Evolutionary conservation across 2,329 filamentous ascomycete genomes (phyloP), one percentile per base, ranked within the genome.

Genomic region (Apiospora aurea): DNA sequence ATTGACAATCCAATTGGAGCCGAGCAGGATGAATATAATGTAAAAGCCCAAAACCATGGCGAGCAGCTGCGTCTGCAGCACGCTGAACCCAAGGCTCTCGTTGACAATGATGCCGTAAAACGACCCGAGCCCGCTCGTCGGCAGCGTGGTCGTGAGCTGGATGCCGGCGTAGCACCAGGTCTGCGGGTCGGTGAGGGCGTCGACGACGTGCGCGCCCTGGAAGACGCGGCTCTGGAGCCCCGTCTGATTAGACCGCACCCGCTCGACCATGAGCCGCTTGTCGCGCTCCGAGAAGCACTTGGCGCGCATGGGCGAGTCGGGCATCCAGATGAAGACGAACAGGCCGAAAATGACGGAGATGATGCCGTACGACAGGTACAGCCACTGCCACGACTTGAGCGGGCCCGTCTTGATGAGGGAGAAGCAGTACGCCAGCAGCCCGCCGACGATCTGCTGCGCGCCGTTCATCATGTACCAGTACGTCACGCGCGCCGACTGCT

Each of bases 391-490:
- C 21, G 89, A 89, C 77, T 86, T 86, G 72, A 93, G 83, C 0
- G 85, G 83, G 4, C 88, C 87, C 5, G 76, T 81, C 21, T 81
- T 83, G 77, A 90, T 89, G 3, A 89, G 82, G 2, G 85, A 83
- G 75, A 87, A 87, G 74, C 91, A 91, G 79, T 92, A 93, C 0
- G 91, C 91, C 0, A 94, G 83, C 0, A 94, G 85, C 7, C 92
- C 92, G 44, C 92, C 92, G 10, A 93, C 90, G 69, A 94, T 91
- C 77, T 93, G 92, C 78, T 94, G 92, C 0, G 85, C 87, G 1
- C 92, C 92, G 78, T 94, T 94, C 91, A 93, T 94, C 89, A 93
- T 93, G 80, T 92, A 92, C 91, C 92, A 94, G 80, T 90, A 93
- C 0, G 90, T 92, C 3, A 93, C 90, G 6, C 89, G 87, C 0